Evolutionary conservation across 805 yeast genomes (phyloP).

Genomic region (Yamadazyma ubonensis): DNA sequence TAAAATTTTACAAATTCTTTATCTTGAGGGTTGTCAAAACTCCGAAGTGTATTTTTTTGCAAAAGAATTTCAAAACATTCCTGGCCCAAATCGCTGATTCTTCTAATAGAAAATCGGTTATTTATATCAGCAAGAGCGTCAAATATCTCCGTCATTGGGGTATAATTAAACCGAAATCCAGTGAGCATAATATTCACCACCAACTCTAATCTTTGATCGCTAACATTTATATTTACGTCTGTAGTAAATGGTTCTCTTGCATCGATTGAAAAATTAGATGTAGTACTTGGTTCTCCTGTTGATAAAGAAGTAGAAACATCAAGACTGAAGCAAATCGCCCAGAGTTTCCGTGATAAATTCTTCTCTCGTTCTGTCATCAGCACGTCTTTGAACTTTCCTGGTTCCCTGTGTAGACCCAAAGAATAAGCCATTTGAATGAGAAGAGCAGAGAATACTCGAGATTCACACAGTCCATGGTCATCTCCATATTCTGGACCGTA

Average conservation of each 20-base stretch:
- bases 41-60: neutral
- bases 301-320: conserved; percentile 15
- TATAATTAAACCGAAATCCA: conserved; percentile 6
- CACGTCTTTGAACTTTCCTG: conserved; percentile 24
- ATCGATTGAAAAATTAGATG: conserved; percentile 14
- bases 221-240: conserved; percentile 17
- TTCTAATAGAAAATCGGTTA: conserved; percentile 13
- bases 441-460: conserved; percentile 54
- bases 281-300: conserved; percentile 20
- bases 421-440: conserved; percentile 65
- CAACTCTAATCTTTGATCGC: conserved; percentile 16
- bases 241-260: conserved; percentile 17
- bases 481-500: conserved; percentile 57
- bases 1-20: conserved; percentile 3
- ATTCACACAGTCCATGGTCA: conserved; percentile 56
- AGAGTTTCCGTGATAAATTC: conserved; percentile 25
- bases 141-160: conserved; percentile 15
- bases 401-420: conserved; percentile 69
- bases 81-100: conserved; percentile 12
- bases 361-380: conserved; percentile 18
- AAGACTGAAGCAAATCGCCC: conserved; percentile 19
- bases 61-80: conserved; percentile 13
- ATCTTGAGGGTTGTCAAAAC: conserved; percentile 2
- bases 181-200: conserved; percentile 8
- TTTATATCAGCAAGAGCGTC: conserved; percentile 18